Evolutionary conservation across 2,329 filamentous ascomycete species (phyloP).

Genomic region (Diaporthe amygdali): DNA sequence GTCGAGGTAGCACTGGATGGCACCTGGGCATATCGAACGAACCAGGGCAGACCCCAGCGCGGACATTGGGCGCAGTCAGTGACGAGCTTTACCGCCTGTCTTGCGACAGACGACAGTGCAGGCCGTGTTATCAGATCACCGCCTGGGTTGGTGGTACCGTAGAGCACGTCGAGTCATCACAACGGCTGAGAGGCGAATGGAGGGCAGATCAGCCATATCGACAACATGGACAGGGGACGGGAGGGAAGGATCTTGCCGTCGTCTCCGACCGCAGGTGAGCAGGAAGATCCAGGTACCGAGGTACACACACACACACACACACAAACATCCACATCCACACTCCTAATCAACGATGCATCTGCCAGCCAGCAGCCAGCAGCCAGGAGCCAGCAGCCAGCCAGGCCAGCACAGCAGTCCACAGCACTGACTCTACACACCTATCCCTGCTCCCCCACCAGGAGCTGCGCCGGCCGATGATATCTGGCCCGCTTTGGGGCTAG

Average conservation of each 20-base stretch:
- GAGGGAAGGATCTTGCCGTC: slow-evolving; percentile 5
- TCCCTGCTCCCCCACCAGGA: neutral
- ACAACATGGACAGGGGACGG: neutral
- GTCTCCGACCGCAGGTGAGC: neutral
- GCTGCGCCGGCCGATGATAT: neutral
- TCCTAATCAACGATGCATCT: no score
- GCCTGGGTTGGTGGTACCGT: neutral
- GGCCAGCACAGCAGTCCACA: no score
- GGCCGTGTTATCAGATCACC: neutral
- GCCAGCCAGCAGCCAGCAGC: neutral
- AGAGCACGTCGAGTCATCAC: neutral
- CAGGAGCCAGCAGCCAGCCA: no score
- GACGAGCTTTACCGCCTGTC: neutral
- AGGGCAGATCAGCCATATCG: neutral
- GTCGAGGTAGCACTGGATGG: slow-evolving; percentile 2
- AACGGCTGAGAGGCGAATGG: neutral
- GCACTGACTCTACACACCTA: no score
- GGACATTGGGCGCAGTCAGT: neutral
- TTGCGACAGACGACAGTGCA: neutral
- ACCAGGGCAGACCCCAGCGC: neutral
- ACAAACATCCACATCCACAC: no score
- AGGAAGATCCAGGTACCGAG: neutral
- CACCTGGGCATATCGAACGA: neutral
- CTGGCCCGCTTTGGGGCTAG: neutral
- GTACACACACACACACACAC: no score